These are phyloP conservation scores for Cordyceps pruinosa DNA, from an alignment of 2,329 filamentous ascomycete species.

Conservation along the genomic window DNA sequence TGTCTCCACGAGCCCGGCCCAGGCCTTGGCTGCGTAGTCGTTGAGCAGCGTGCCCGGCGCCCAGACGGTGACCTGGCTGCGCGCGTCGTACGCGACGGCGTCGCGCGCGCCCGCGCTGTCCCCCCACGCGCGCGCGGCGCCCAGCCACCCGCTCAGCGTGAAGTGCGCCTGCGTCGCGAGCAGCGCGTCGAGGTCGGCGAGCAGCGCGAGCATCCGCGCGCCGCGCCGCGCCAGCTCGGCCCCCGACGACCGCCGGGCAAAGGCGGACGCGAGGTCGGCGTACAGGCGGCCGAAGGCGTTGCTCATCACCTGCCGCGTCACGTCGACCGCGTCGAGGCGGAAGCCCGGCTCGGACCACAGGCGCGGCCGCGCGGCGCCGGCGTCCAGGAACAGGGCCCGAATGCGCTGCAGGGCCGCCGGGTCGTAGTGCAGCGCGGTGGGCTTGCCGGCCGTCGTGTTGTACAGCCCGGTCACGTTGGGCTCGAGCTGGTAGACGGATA, in stretches of 20 bases:
- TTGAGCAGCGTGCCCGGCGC: constrained; percentile 39
- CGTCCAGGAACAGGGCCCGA: background rate
- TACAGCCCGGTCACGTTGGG: background rate
- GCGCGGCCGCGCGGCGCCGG: background rate
- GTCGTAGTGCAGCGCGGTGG: constrained; percentile 3
- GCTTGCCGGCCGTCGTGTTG: background rate
- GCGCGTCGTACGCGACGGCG: constrained; percentile 33
- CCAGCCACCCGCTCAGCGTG: constrained; percentile 34
- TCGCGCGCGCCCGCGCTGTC: constrained; percentile 18
- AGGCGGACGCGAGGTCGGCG: background rate
- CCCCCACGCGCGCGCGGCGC: constrained; percentile 27
- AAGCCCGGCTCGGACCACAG: constrained; percentile 2
- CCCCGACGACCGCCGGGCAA: background rate
- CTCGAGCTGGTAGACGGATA: background rate
- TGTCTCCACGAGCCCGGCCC: constrained; percentile 37
- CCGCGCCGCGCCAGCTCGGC: background rate
- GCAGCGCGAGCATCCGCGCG: background rate
- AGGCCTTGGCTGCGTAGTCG: constrained; percentile 44
- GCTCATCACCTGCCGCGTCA: constrained; percentile 5
- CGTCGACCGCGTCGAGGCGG: background rate
- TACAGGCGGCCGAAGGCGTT: background rate
- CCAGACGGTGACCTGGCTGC: constrained; percentile 46
- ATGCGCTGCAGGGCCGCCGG: background rate
- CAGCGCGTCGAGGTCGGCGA: constrained; percentile 1
- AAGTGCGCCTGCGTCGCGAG: constrained; percentile 27